phyloP scores from a whole-genome alignment of 208 protist genomes.

The Leishmania turanica region DNA sequence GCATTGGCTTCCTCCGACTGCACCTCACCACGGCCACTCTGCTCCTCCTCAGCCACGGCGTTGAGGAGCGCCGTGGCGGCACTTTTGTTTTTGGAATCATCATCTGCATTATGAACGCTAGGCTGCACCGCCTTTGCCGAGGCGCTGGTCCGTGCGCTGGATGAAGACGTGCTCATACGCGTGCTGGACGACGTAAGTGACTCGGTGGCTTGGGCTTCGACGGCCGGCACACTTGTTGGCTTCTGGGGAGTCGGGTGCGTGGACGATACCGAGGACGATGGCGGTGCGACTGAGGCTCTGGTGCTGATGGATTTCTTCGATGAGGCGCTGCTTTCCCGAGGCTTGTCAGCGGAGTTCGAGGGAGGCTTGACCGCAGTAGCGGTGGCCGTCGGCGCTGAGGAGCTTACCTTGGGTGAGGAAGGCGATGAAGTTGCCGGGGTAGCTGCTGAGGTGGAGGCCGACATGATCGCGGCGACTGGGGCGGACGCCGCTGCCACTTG shows the following conservation, averaged over 20 bases:
- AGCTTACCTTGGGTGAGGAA: background rate
- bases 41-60: background rate
- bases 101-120: background rate
- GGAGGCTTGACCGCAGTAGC: background rate
- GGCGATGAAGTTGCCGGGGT: background rate
- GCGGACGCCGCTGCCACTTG: background rate
- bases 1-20: constrained; percentile 28
- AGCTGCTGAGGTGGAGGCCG: background rate
- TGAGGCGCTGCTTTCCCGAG: constrained; percentile 5
- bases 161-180: background rate
- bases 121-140: background rate
- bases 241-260: background rate
- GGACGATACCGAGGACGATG: background rate
- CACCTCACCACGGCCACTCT: constrained; percentile 1
- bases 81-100: background rate
- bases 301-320: background rate
- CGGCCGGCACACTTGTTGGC: background rate
- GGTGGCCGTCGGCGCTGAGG: background rate
- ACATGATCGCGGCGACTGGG: background rate
- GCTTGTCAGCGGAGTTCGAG: background rate
- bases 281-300: background rate
- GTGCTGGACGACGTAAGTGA: background rate
- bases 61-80: background rate
- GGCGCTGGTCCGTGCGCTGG: background rate
- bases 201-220: background rate